These are phyloP conservation scores for Mrakia frigida DNA, from an alignment of 768 basidiomycete species.

Conservation along the genomic window DNA sequence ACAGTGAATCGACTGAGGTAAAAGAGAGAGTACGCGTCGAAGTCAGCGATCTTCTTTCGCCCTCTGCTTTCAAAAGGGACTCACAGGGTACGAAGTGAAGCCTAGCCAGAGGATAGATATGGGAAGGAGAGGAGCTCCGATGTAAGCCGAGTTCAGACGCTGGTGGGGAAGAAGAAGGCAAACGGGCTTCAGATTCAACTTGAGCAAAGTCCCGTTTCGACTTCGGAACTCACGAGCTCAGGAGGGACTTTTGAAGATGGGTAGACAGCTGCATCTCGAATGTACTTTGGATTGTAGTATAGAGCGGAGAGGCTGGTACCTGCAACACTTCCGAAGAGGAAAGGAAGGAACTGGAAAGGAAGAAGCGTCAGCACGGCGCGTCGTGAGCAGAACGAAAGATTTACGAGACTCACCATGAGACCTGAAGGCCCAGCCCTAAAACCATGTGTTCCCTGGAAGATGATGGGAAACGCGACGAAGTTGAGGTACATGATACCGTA, in stretches of 20 bases:
- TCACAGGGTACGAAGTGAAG: slow-evolving; percentile 8
- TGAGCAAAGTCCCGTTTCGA: neutral
- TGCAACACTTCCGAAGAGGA: neutral
- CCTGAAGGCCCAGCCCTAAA: slow-evolving; percentile 43
- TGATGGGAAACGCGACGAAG: slow-evolving; percentile 37
- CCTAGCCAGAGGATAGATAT: slow-evolving; percentile 23
- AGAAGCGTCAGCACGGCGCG: neutral
- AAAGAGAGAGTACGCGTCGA: neutral
- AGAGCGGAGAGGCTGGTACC: neutral
- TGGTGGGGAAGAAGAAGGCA: neutral
- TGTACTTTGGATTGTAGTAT: neutral
- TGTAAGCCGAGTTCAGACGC: neutral
- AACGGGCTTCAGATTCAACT: neutral
- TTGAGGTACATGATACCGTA: slow-evolving; percentile 43
- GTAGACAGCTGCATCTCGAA: slow-evolving; percentile 21
- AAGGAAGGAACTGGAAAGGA: neutral
- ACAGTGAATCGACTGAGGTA: neutral
- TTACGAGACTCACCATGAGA: slow-evolving; percentile 45
- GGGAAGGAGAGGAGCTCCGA: slow-evolving; percentile 17
- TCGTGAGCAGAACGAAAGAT: slow-evolving; percentile 38
- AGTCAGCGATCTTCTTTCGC: neutral
- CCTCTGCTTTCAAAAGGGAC: neutral
- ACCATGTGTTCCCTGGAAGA: slow-evolving; percentile 42
- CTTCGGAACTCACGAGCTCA: slow-evolving; percentile 31
- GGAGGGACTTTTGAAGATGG: slow-evolving; percentile 38